A percentile compares a stretch with the other conserved stretches of the same genome.
phyloP scores from a whole-genome alignment of 305 asterid species.

The Plantago coronopus region DNA sequence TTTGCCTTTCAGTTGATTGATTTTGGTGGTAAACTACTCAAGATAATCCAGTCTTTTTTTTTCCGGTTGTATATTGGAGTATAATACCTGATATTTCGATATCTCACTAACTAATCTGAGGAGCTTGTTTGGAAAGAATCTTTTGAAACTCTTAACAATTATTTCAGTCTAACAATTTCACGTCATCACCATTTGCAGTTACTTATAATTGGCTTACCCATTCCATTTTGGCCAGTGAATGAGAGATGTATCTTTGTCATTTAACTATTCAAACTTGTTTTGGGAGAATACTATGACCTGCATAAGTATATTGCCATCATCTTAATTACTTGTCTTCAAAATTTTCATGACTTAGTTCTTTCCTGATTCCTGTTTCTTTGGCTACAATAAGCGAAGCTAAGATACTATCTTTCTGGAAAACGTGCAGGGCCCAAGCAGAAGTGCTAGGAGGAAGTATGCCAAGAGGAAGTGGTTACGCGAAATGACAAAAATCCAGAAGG shows the following conservation, averaged over 20 bases:
- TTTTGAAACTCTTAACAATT: constrained; percentile 3
- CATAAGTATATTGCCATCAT: not conserved
- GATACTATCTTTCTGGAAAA: constrained; percentile 15
- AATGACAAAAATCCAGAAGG: constrained; percentile 73
- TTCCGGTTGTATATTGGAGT: constrained; percentile 2
- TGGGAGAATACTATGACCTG: not conserved
- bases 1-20: constrained; percentile 8
- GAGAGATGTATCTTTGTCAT: constrained; percentile 4
- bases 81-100: too few relatives aligned
- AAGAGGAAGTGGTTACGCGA: constrained; percentile 73
- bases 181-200: constrained; percentile 1
- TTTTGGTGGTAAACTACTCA: constrained; percentile 16
- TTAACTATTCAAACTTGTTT: constrained; percentile 5
- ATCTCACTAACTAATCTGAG: constrained; percentile 2
- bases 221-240: not conserved
- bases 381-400: constrained; percentile 12
- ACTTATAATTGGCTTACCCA: constrained; percentile 12
- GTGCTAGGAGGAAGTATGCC: constrained; percentile 59
- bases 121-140: constrained; percentile 12
- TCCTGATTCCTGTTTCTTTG: constrained; percentile 14
- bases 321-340: constrained; percentile 11
- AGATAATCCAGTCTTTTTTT: constrained; percentile 4
- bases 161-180: too few relatives aligned
- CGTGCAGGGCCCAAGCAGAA: constrained; percentile 74
- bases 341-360: not conserved